Evolutionary conservation across 1,284 basidiomycete genomes (phyloP).

Genomic region (Athelia sp.): DNA sequence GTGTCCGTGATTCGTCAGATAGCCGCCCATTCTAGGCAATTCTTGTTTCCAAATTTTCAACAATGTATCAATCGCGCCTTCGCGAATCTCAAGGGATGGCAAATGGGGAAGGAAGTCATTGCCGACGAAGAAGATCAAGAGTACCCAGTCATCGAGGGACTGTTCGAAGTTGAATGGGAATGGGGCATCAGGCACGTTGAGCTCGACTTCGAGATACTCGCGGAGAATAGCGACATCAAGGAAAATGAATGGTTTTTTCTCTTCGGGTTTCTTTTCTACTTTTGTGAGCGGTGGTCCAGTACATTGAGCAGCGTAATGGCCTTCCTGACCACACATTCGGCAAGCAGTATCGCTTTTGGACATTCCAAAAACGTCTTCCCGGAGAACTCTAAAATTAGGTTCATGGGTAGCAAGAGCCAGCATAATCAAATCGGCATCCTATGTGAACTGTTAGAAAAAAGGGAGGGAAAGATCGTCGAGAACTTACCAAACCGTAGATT

Average conservation of each 20-base stretch:
- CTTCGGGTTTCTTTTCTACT: slow-evolving; percentile 59
- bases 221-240: slow-evolving; percentile 93
- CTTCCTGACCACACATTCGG: slow-evolving; percentile 89
- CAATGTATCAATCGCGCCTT: slow-evolving; percentile 97
- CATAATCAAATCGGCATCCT: slow-evolving; percentile 99
- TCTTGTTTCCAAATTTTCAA: slow-evolving; percentile 95
- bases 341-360: slow-evolving; percentile 74
- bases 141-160: slow-evolving; percentile 99
- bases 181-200: slow-evolving; percentile 71
- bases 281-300: slow-evolving; percentile 65
- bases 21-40: slow-evolving; percentile 93
- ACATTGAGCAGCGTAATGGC: slow-evolving; percentile 94
- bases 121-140: slow-evolving; percentile 99
- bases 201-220: slow-evolving; percentile 96
- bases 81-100: slow-evolving; percentile 96
- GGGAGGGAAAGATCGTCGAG: slow-evolving; percentile 2
- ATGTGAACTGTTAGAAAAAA: slow-evolving; percentile 8
- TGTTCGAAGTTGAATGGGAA: slow-evolving; percentile 96
- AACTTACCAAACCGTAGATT: slow-evolving; percentile 89
- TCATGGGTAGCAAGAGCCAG: slow-evolving; percentile 97
- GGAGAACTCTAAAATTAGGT: slow-evolving; percentile 93
- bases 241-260: slow-evolving; percentile 99
- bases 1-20: slow-evolving; percentile 90
- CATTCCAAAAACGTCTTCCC: slow-evolving; percentile 96
- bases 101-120: slow-evolving; percentile 99